Evolutionary conservation across 805 yeast genomes (phyloP).

Genomic region (Sugiyamaella chiloensis): DNA sequence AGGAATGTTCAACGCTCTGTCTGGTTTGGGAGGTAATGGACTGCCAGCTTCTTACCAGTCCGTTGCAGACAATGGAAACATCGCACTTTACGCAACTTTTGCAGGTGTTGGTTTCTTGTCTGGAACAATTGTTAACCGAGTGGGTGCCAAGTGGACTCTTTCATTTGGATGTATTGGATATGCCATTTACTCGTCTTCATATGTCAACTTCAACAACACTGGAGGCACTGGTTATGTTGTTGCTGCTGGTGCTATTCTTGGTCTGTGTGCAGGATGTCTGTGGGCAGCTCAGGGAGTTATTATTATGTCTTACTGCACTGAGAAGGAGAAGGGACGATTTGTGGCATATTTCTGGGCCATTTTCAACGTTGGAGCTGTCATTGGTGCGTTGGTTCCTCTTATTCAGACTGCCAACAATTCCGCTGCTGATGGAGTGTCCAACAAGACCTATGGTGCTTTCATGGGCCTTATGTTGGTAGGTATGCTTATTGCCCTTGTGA

Average conservation of each 20-base stretch:
- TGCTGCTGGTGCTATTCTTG: conserved; percentile 56
- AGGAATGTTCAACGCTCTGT: conserved; percentile 35
- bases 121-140: conserved; percentile 50
- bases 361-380: conserved; percentile 60
- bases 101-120: conserved; percentile 53
- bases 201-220: conserved; percentile 43
- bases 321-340: conserved; percentile 49
- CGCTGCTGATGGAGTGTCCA: conserved; percentile 37
- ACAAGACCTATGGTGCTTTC: conserved; percentile 55
- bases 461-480: conserved; percentile 51
- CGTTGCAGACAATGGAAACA: conserved; percentile 36
- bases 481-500: conserved; percentile 40
- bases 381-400: conserved; percentile 57
- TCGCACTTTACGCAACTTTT: conserved; percentile 53
- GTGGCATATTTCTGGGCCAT: conserved; percentile 58
- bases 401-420: conserved; percentile 43
- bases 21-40: conserved; percentile 19
- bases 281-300: conserved; percentile 62
- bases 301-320: conserved; percentile 56
- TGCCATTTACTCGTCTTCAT: conserved; percentile 44
- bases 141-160: conserved; percentile 45
- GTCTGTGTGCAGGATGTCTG: conserved; percentile 51
- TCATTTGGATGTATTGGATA: conserved; percentile 48
- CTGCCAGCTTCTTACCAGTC: conserved; percentile 22
- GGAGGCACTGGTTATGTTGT: conserved; percentile 50